Evolutionary conservation across 257 asterid species (phyloP).

Genomic region (Cruciata laevipes): DNA sequence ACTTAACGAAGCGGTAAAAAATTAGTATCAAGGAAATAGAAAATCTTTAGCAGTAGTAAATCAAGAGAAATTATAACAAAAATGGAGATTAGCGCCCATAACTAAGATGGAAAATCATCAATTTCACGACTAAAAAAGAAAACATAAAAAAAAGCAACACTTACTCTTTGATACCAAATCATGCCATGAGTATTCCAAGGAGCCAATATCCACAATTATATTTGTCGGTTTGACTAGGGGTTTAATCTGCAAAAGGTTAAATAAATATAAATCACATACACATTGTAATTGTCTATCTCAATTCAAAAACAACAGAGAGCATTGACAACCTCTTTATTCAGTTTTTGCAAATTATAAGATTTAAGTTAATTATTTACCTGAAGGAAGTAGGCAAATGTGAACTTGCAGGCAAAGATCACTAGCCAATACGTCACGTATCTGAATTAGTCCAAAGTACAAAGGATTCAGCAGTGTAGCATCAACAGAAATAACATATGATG

Average conservation of each 20-base stretch:
- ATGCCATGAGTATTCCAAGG: slow-evolving; percentile 79
- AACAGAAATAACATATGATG: neutral
- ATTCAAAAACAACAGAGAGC: neutral
- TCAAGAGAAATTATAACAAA: neutral
- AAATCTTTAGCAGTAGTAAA: neutral
- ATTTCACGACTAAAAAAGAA: slow-evolving; percentile 10
- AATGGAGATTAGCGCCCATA: neutral
- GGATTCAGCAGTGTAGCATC: neutral
- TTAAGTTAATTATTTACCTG: slow-evolving; percentile 51
- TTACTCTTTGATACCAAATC: slow-evolving; percentile 73
- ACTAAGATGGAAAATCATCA: neutral
- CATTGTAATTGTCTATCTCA: neutral
- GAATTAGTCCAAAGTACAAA: slow-evolving; percentile 22
- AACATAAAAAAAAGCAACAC: slow-evolving; percentile 14
- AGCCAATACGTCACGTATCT: slow-evolving; percentile 92
- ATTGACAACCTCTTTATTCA: neutral
- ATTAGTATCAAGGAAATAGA: neutral
- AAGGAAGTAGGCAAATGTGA: slow-evolving; percentile 89
- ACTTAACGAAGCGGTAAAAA: neutral
- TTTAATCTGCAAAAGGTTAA: slow-evolving; percentile 50
- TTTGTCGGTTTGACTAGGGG: slow-evolving; percentile 80
- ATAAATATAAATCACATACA: slow-evolving; percentile 7
- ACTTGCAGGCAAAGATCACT: slow-evolving; percentile 87
- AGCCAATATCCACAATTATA: slow-evolving; percentile 38
- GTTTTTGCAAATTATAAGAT: neutral